A percentile compares a stretch with the other conserved stretches of the same genome.
Conservation (phyloP, 352 stramenopile species). For the Phytophthora pinifolia region DNA sequence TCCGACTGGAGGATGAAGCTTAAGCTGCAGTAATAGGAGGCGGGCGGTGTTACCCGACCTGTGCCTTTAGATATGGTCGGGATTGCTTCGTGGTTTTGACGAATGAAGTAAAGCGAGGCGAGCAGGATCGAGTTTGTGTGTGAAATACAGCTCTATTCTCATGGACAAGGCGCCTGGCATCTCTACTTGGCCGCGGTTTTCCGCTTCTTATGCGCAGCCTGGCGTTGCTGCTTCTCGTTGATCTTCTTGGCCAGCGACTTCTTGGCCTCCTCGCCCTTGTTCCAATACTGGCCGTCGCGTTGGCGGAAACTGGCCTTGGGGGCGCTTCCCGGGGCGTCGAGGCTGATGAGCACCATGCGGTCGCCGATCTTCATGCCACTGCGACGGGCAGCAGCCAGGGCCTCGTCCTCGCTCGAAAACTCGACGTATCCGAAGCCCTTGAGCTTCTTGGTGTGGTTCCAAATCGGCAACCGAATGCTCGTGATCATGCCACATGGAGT, state of each 20-base stretch:
- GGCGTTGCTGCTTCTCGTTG: constrained; percentile 57
- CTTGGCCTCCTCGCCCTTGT: constrained; percentile 86
- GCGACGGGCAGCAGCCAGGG: constrained; percentile 62
- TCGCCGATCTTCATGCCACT: constrained; percentile 88
- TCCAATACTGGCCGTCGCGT: constrained; percentile 85
- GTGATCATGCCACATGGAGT: constrained; percentile 87
- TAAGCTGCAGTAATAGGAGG: constrained; percentile 11
- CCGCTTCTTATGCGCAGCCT: constrained; percentile 48
- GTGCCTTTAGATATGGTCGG: constrained; percentile 3
- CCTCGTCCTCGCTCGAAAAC: constrained; percentile 80
- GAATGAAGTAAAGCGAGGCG: too few relatives aligned
- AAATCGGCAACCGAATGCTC: constrained; percentile 92
- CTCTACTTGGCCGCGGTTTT: constrained; percentile 35
- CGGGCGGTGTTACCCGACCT: neutral
- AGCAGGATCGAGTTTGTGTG: neutral
- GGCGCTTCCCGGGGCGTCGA: constrained; percentile 83
- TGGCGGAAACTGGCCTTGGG: constrained; percentile 93
- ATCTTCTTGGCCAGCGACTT: constrained; percentile 80
- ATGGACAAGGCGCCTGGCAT: constrained; percentile 5
- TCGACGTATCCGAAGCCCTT: constrained; percentile 97
- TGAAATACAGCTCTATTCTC: constrained; percentile 33
- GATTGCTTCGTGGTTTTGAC: neutral
- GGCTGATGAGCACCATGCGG: constrained; percentile 91
- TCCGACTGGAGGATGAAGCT: neutral
- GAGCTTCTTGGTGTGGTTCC: constrained; percentile 93